These are phyloP conservation scores for Betula pendula DNA, from an alignment of 306 rosid species.

Conservation along the genomic window DNA sequence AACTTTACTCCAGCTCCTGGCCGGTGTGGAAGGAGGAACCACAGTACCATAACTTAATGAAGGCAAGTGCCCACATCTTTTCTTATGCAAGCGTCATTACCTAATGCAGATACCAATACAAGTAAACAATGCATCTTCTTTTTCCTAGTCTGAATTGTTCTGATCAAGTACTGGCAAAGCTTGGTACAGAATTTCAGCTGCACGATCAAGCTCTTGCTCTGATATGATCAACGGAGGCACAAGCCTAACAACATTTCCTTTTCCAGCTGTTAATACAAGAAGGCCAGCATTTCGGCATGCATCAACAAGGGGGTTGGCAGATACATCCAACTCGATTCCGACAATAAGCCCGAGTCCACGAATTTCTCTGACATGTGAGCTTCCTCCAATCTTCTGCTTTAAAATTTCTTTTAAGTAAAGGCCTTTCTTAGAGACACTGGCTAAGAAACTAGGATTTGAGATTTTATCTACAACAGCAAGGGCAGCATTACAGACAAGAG, in stretches of 20 bases:
- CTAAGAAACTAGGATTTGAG: constrained; percentile 60
- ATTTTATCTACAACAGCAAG: constrained; percentile 69
- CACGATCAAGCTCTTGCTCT: constrained; percentile 72
- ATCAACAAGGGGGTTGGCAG: constrained; percentile 63
- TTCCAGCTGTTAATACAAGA: constrained; percentile 77
- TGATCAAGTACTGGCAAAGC: constrained; percentile 54
- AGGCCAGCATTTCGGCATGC: constrained; percentile 80
- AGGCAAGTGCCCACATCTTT: too few relatives aligned
- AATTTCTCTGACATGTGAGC: constrained; percentile 64
- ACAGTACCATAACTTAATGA: too few relatives aligned
- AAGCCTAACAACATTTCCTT: constrained; percentile 77
- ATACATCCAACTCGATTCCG: constrained; percentile 74
- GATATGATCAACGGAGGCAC: constrained; percentile 92
- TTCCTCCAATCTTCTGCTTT: constrained; percentile 68
- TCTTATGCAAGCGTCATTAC: background rate
- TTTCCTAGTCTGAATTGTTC: constrained; percentile 33
- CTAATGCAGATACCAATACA: background rate
- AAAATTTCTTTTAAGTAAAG: constrained; percentile 60
- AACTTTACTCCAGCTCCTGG: too few relatives aligned
- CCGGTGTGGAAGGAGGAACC: too few relatives aligned
- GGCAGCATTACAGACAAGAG: constrained; percentile 75
- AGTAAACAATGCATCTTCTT: background rate
- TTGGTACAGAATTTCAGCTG: constrained; percentile 55
- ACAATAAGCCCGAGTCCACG: constrained; percentile 78
- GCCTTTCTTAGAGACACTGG: constrained; percentile 67